Conservation (phyloP, 805 yeast genomes). For the Kregervanrija pseudodelftensis region DNA sequence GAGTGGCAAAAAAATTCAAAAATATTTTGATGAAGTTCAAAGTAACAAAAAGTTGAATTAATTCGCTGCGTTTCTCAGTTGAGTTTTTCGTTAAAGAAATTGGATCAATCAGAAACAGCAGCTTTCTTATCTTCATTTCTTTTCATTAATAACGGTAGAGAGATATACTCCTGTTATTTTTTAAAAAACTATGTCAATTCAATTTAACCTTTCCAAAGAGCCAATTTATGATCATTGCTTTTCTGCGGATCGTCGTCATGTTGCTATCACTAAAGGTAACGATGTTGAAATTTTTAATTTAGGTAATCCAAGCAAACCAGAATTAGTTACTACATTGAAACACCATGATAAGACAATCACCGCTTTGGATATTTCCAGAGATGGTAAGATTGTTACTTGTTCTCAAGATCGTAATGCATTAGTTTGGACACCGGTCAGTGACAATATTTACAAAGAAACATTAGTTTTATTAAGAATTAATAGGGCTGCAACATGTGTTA, state of each 20-base stretch:
- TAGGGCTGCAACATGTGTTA: slow-evolving; percentile 89
- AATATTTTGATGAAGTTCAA: no score
- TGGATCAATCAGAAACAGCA: no score
- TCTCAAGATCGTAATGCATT: slow-evolving; percentile 97
- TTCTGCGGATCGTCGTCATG: slow-evolving; percentile 50
- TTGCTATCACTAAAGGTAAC: slow-evolving; percentile 80
- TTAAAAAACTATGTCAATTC: slow-evolving; percentile 22
- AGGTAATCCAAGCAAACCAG: slow-evolving; percentile 40
- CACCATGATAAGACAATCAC: slow-evolving; percentile 95
- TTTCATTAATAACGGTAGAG: slow-evolving; percentile 23
- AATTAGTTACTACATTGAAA: slow-evolving; percentile 54
- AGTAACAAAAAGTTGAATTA: no score
- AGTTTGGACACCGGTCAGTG: slow-evolving; percentile 80
- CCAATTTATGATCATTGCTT: slow-evolving; percentile 92
- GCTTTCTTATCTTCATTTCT: no score
- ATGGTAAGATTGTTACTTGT: slow-evolving; percentile 90
- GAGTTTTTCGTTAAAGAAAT: no score
- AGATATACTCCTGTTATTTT: slow-evolving; percentile 28
- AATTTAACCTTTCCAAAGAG: slow-evolving; percentile 67
- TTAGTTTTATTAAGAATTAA: slow-evolving; percentile 86
- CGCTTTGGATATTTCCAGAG: slow-evolving; percentile 82
- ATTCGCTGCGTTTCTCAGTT: no score
- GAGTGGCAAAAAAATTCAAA: no score
- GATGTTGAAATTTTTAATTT: slow-evolving; percentile 68
- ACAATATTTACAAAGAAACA: slow-evolving; percentile 69